These are phyloP conservation scores for Pseudonectria buxi DNA, from an alignment of 2,329 filamentous ascomycete species.

Conservation along the genomic window DNA sequence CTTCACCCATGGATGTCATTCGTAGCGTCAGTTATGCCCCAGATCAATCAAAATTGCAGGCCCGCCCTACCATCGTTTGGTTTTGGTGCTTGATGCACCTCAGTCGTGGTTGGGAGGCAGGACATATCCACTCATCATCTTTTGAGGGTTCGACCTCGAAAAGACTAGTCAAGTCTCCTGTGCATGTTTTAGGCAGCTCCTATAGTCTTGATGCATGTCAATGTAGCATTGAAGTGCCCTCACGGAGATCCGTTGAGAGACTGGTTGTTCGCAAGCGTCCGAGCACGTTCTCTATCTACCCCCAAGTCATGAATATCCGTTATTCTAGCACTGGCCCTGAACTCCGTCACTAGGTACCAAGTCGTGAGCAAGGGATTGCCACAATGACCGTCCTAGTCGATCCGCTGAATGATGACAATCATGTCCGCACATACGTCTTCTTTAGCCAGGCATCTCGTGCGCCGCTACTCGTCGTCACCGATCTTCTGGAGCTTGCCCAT, in stretches of 20 bases:
- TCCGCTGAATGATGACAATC: background rate
- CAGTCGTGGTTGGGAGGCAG: conserved; percentile 32
- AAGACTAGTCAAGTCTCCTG: no score
- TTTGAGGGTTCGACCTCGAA: background rate
- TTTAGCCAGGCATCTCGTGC: background rate
- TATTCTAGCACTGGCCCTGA: conserved; percentile 11
- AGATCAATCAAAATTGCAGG: conserved; percentile 76
- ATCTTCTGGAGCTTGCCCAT: conserved; percentile 96
- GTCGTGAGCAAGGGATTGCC: conserved; percentile 1
- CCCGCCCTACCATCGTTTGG: conserved; percentile 46
- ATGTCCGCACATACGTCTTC: background rate
- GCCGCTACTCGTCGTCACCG: conserved; percentile 58
- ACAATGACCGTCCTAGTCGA: conserved; percentile 1
- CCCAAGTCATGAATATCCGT: conserved; percentile 11
- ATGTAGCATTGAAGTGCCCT: conserved; percentile 13
- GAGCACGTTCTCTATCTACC: conserved; percentile 11
- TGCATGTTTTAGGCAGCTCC: conserved; percentile 18
- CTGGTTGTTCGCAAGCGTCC: background rate
- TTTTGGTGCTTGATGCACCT: conserved; percentile 23
- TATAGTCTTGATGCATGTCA: conserved; percentile 39
- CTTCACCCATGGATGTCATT: conserved; percentile 43
- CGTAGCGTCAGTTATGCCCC: conserved; percentile 72
- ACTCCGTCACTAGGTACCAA: conserved; percentile 12
- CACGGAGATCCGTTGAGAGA: background rate
- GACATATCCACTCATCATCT: conserved; percentile 30